These are phyloP conservation scores for Myriosclerotinia scirpicola DNA, from an alignment of 2,329 filamentous ascomycete species.

Conservation along the genomic window DNA sequence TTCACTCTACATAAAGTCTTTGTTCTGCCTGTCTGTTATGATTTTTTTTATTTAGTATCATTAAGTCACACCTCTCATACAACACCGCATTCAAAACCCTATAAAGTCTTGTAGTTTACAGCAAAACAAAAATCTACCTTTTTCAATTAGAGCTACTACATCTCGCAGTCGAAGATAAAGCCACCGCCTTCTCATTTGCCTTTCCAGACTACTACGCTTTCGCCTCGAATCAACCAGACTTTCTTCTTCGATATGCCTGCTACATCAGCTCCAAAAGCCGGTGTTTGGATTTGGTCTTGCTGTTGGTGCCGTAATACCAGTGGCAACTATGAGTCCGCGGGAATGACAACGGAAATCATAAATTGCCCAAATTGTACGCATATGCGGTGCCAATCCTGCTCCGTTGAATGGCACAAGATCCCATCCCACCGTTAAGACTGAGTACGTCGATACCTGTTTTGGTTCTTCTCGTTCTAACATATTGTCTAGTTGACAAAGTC, in stretches of 20 bases:
- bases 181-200: not conserved
- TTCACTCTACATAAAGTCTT: not conserved
- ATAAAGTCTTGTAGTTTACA: not conserved
- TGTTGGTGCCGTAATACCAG: conserved; percentile 1
- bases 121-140: not conserved
- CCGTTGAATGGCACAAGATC: not conserved
- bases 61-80: not conserved
- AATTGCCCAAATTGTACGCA: not conserved
- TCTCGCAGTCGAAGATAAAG: conserved; percentile 11
- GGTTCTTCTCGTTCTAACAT: not conserved
- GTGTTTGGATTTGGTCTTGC: conserved; percentile 12
- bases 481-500: conserved; percentile 3
- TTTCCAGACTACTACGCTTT: not conserved
- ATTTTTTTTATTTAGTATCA: not conserved
- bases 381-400: not conserved
- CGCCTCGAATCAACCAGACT: not conserved
- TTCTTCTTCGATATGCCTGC: conserved; percentile 7
- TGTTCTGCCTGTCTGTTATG: not conserved
- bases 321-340: conserved; percentile 2
- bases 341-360: conserved; percentile 16
- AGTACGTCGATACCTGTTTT: not conserved
- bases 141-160: not conserved
- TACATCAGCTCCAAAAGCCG: conserved; percentile 4
- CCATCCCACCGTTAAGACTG: not conserved
- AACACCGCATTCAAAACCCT: not conserved